Evolutionary conservation across 768 basidiomycete species (phyloP).

Genomic region (Pholiota molesta): DNA sequence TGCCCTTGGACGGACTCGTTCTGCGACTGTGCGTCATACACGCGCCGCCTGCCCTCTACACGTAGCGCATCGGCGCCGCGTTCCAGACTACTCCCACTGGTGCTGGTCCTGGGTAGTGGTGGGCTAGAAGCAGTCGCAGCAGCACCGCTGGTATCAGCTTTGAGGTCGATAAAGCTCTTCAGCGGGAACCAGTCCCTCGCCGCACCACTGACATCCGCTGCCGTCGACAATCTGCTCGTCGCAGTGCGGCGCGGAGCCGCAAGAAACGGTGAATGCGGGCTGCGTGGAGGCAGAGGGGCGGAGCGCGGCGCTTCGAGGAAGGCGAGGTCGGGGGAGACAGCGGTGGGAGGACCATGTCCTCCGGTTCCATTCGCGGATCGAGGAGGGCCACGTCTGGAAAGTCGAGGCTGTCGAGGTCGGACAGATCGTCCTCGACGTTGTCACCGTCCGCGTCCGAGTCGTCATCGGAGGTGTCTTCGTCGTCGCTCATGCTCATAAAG

Average conservation of each 20-base stretch:
- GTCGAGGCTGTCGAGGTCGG: slow-evolving; percentile 35
- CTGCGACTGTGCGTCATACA: background rate
- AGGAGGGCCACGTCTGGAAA: slow-evolving; percentile 22
- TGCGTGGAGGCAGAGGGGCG: slow-evolving; percentile 23
- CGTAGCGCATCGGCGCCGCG: background rate
- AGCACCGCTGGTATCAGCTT: slow-evolving; percentile 24
- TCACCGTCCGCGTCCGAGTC: slow-evolving; percentile 24
- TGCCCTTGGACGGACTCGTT: background rate
- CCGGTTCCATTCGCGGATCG: slow-evolving; percentile 34
- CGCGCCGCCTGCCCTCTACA: background rate
- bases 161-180: slow-evolving; percentile 67
- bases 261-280: slow-evolving; percentile 10
- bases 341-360: slow-evolving; percentile 40
- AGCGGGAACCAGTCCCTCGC: slow-evolving; percentile 58
- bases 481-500: slow-evolving; percentile 73
- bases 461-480: slow-evolving; percentile 51
- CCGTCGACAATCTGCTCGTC: slow-evolving; percentile 9
- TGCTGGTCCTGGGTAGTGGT: background rate
- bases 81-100: background rate
- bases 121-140: background rate
- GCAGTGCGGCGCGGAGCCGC: slow-evolving; percentile 9
- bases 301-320: slow-evolving; percentile 20
- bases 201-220: slow-evolving; percentile 15
- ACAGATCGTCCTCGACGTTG: slow-evolving; percentile 42
- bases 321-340: slow-evolving; percentile 7